Conservation (phyloP, 139 green algal species). For the Eudorina sp. region DNA sequence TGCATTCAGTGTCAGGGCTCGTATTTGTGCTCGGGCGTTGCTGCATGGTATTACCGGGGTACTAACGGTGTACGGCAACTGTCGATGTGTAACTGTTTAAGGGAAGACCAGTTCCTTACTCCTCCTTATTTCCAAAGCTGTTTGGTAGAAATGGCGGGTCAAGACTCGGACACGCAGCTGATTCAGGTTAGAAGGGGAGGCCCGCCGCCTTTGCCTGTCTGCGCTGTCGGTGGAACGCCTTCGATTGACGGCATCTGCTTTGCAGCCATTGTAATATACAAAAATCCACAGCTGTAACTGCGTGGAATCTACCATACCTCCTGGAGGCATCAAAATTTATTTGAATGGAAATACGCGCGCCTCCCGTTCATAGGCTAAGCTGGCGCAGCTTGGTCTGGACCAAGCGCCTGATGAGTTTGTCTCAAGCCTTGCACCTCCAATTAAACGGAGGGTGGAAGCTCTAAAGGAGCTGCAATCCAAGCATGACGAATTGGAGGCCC, state of each 20-base stretch:
- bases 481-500: slow-evolving; percentile 80
- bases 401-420: slow-evolving; percentile 68
- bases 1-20: no score
- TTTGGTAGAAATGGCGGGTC: background rate
- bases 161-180: slow-evolving; percentile 36
- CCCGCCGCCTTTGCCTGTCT: background rate
- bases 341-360: background rate
- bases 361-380: slow-evolving; percentile 48
- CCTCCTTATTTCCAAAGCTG: no score
- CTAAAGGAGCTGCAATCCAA: slow-evolving; percentile 77
- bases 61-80: no score
- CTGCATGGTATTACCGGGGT: no score
- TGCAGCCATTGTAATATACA: background rate
- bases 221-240: background rate
- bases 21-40: no score
- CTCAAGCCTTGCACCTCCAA: slow-evolving; percentile 60
- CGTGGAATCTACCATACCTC: background rate
- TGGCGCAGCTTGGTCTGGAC: slow-evolving; percentile 59
- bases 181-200: slow-evolving; percentile 10
- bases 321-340: background rate
- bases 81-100: no score
- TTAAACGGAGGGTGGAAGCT: slow-evolving; percentile 60
- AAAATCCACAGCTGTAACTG: background rate
- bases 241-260: background rate
- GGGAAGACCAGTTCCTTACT: no score